Conservation (phyloP, 345 rosid species). For the Eucalyptus erythrocorys region DNA sequence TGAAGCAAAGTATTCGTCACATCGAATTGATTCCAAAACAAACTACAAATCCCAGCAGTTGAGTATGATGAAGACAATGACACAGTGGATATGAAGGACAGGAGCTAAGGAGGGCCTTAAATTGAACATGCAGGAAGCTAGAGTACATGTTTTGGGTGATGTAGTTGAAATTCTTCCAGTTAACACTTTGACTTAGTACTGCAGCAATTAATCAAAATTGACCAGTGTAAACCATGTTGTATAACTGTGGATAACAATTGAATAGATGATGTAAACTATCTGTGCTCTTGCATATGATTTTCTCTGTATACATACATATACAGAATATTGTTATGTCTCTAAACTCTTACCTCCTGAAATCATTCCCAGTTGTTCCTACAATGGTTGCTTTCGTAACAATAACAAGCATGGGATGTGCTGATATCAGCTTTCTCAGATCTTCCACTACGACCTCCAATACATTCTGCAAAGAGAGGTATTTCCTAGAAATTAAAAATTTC, state of each 20-base stretch:
- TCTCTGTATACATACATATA: background rate
- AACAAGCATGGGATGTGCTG: constrained; percentile 56
- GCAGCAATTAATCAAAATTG: background rate
- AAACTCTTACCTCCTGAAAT: constrained; percentile 25
- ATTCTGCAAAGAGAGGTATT: constrained; percentile 45
- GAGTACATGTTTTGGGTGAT: background rate
- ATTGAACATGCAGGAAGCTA: background rate
- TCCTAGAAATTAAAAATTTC: constrained; percentile 25
- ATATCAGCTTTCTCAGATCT: constrained; percentile 55
- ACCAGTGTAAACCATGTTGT: background rate
- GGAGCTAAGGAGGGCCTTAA: background rate
- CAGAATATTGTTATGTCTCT: background rate
- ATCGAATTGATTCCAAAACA: background rate
- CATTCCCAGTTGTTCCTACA: constrained; percentile 26
- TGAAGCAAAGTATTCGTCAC: background rate
- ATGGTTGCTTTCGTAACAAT: constrained; percentile 48
- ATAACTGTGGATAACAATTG: background rate
- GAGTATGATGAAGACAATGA: background rate
- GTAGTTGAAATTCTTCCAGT: background rate
- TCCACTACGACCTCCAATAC: constrained; percentile 50
- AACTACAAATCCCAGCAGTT: background rate
- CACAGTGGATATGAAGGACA: background rate
- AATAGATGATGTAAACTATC: background rate
- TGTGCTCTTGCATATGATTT: background rate
- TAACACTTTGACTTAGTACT: background rate